Conservation (phyloP, 768 basidiomycete genomes). For the Termitomyces eurrhizus region DNA sequence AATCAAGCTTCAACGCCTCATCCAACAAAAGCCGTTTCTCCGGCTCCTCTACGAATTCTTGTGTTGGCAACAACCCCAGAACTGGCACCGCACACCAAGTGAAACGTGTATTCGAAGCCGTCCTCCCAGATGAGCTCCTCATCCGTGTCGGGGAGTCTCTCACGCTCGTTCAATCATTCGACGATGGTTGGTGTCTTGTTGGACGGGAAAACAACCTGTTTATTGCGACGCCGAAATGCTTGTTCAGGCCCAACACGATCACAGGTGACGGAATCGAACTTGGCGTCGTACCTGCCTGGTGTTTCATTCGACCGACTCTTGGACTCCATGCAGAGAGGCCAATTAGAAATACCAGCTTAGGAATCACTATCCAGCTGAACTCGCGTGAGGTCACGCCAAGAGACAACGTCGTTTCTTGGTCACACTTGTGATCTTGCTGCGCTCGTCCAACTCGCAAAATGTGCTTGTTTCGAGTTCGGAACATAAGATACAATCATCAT, state of each 20-base stretch:
- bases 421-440: slow-evolving; percentile 45
- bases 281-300: slow-evolving; percentile 76
- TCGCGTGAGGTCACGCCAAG: slow-evolving; percentile 35
- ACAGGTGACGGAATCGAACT: slow-evolving; percentile 48
- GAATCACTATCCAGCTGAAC: slow-evolving; percentile 55
- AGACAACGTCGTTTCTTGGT: slow-evolving; percentile 64
- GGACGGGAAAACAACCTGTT: slow-evolving; percentile 42
- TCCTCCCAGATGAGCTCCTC: slow-evolving; percentile 72
- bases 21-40: slow-evolving; percentile 31
- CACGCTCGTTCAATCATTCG: slow-evolving; percentile 60
- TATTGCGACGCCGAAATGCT: slow-evolving; percentile 30
- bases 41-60: slow-evolving; percentile 33
- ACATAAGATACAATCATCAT: neutral
- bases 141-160: slow-evolving; percentile 55
- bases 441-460: neutral
- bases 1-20: slow-evolving; percentile 24
- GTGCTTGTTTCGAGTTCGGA: neutral
- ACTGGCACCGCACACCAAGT: slow-evolving; percentile 46
- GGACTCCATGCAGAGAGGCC: slow-evolving; percentile 62
- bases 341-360: slow-evolving; percentile 58
- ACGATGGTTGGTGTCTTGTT: slow-evolving; percentile 81
- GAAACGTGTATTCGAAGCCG: slow-evolving; percentile 61
- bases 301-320: slow-evolving; percentile 61
- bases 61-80: slow-evolving; percentile 28
- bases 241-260: slow-evolving; percentile 31